A percentile compares a stretch with the other conserved stretches of the same genome.
phyloP scores from a whole-genome alignment of 2,329 filamentous ascomycete genomes.

The Verticillium albo-atrum region DNA sequence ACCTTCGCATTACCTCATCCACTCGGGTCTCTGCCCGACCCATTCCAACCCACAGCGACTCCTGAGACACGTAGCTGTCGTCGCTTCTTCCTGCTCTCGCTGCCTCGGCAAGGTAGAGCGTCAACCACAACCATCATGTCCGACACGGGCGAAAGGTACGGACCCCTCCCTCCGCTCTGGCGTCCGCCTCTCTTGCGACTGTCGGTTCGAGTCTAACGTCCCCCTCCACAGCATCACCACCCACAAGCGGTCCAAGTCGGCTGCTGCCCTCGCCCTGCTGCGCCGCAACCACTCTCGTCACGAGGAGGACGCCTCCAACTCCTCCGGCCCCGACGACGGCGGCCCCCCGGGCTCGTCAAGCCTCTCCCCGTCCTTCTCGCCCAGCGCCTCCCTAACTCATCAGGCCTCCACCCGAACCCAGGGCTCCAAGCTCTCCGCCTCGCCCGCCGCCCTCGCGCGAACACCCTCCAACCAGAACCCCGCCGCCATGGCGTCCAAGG shows the following conservation, averaged over 20 bases:
- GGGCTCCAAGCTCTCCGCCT: constrained; percentile 37
- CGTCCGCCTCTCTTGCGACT: background rate
- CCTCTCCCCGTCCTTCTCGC: constrained; percentile 25
- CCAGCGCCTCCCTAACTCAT: constrained; percentile 31
- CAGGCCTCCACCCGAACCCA: constrained; percentile 35
- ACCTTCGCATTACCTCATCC: background rate
- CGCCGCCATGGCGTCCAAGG: constrained; percentile 7
- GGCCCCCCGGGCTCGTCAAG: constrained; percentile 22
- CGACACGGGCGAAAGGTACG: constrained; percentile 30
- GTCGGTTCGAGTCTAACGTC: constrained; percentile 11
- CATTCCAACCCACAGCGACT: background rate
- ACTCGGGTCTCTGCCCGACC: background rate
- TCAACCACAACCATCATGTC: constrained; percentile 22
- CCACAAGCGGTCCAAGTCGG: constrained; percentile 52
- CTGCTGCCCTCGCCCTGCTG: constrained; percentile 48
- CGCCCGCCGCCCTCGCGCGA: constrained; percentile 28
- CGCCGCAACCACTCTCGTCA: constrained; percentile 45
- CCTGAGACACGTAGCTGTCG: background rate
- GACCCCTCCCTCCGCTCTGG: background rate
- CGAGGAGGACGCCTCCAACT: constrained; percentile 45
- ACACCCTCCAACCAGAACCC: constrained; percentile 29
- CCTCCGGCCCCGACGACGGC: constrained; percentile 41
- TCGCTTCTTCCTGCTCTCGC: background rate
- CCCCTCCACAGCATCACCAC: constrained; percentile 16
- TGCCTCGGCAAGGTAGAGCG: background rate